Percentiles rank a stretch among this genome's conserved stretches.
phyloP scores from a whole-genome alignment of 257 asterid species.

The Mitragyna speciosa region DNA sequence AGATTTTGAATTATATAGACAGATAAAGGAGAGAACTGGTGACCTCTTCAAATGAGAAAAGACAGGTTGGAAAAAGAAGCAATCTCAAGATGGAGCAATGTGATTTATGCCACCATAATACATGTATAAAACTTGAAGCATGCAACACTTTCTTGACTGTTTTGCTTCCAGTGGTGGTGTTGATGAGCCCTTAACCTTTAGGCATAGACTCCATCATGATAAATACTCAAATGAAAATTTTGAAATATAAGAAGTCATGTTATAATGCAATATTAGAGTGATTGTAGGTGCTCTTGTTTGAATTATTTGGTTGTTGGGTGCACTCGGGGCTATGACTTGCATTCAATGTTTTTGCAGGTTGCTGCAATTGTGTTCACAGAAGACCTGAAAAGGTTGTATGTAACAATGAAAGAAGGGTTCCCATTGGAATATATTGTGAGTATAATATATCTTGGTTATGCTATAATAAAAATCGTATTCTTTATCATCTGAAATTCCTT shows the following conservation, averaged over 20 bases:
- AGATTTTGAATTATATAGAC: background rate
- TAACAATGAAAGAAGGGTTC: conserved; percentile 98
- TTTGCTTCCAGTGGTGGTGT: background rate
- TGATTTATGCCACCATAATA: background rate
- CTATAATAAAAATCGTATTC: conserved; percentile 12
- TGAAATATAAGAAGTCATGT: background rate
- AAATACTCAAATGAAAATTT: background rate
- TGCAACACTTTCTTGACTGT: background rate
- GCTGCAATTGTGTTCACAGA: conserved; percentile 93
- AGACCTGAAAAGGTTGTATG: conserved; percentile 86
- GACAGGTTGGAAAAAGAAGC: background rate
- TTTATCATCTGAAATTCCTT: conserved; percentile 18
- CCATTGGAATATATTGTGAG: conserved; percentile 92
- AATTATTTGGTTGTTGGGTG: background rate
- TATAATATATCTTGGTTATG: conserved; percentile 24
- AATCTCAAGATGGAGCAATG: background rate
- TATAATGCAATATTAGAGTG: background rate
- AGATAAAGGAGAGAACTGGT: background rate
- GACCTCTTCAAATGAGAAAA: background rate
- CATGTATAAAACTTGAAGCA: background rate
- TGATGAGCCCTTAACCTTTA: background rate
- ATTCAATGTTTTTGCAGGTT: conserved; percentile 51
- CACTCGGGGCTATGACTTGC: background rate
- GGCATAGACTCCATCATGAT: background rate
- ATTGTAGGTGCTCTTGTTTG: conserved; percentile 1